Percentiles rank a stretch among this genome's conserved stretches.
These are phyloP conservation scores for Begonia fuchsioides DNA, from an alignment of 306 rosid species.

Conservation along the genomic window DNA sequence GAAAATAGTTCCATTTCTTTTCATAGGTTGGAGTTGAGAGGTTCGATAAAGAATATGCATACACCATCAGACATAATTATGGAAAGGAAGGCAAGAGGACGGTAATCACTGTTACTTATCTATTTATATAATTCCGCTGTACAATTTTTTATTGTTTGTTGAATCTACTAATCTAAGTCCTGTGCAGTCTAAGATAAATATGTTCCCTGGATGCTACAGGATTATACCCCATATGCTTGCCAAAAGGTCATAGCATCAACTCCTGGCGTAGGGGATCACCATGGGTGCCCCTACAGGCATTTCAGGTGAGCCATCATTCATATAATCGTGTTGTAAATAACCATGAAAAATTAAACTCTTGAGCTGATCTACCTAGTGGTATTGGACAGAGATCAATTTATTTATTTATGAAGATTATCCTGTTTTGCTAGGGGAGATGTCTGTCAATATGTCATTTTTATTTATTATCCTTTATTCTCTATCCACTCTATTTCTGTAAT, in stretches of 20 bases:
- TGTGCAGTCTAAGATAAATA: not conserved
- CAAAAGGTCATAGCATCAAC: conserved; percentile 64
- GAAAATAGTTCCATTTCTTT: conserved; percentile 1
- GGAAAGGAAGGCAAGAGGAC: conserved; percentile 91
- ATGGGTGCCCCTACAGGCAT: conserved; percentile 98
- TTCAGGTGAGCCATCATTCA: conserved; percentile 52
- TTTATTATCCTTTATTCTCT: too few species aligned
- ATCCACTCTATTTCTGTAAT: too few species aligned
- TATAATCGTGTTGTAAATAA: conserved; percentile 22
- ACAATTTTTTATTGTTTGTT: too few species aligned
- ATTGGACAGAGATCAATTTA: not conserved
- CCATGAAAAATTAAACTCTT: not conserved
- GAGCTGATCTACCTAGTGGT: not conserved
- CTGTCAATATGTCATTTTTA: too few species aligned
- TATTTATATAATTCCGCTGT: not conserved
- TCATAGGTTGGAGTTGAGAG: conserved; percentile 79
- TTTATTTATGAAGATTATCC: not conserved
- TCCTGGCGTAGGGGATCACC: conserved; percentile 93
- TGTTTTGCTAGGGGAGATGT: not conserved
- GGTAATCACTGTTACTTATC: conserved; percentile 29
- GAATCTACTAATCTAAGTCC: too few species aligned
- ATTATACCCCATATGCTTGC: conserved; percentile 85
- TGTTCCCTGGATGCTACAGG: conserved; percentile 35
- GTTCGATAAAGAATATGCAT: conserved; percentile 88
- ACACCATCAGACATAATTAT: conserved; percentile 74